Conservation (phyloP, 768 basidiomycete genomes). For the Paxillus rubicundulus region DNA sequence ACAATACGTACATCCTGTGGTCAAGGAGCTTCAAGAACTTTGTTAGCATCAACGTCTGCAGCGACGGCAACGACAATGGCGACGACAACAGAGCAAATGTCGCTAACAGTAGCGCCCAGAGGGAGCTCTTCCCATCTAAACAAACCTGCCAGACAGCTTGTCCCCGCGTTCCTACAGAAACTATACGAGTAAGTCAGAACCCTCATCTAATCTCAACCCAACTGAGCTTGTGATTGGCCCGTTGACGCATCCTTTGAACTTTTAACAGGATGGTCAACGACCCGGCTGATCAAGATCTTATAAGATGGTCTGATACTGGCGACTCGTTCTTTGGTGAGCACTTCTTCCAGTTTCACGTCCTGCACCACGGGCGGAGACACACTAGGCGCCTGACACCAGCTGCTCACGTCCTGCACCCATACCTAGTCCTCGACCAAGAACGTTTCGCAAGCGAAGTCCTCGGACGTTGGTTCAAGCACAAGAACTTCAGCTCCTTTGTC, state of each 20-base stretch:
- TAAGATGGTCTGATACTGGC: slow-evolving; percentile 88
- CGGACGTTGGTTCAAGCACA: slow-evolving; percentile 96
- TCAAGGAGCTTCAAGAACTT: too few species aligned
- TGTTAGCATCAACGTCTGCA: too few species aligned
- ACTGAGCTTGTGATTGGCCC: slow-evolving; percentile 9
- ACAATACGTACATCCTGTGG: too few species aligned
- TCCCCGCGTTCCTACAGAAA: slow-evolving; percentile 90
- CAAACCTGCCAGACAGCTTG: slow-evolving; percentile 47
- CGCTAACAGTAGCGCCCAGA: slow-evolving; percentile 48
- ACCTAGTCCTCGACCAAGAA: slow-evolving; percentile 84
- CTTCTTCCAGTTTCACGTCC: neutral
- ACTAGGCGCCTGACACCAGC: neutral
- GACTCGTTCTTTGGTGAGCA: slow-evolving; percentile 86
- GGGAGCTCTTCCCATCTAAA: slow-evolving; percentile 40
- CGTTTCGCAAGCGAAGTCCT: slow-evolving; percentile 87
- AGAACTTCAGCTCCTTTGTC: slow-evolving; percentile 93
- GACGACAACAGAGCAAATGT: slow-evolving; percentile 56
- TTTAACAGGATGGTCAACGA: slow-evolving; percentile 85
- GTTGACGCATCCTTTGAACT: slow-evolving; percentile 4
- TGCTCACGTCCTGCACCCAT: neutral
- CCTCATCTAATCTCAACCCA: slow-evolving; percentile 12
- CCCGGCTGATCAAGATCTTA: slow-evolving; percentile 74
- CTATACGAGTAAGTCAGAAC: slow-evolving; percentile 69
- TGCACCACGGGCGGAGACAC: neutral
- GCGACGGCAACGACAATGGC: slow-evolving; percentile 19